These are phyloP conservation scores for Cucurbita maxima DNA, from an alignment of 306 rosid species.

Conservation along the genomic window DNA sequence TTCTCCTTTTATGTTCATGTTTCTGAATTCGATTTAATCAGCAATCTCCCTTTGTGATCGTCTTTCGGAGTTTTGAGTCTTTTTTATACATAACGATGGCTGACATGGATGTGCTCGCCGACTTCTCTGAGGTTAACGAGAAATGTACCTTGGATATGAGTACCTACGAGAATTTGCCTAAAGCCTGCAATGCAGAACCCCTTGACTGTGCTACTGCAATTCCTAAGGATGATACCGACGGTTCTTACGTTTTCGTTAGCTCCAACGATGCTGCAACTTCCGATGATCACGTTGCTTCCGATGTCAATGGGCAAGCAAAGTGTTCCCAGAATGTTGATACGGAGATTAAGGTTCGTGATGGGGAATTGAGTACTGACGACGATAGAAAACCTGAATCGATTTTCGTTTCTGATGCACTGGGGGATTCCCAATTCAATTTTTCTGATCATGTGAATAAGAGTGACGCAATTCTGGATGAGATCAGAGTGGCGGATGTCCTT, in stretches of 20 bases:
- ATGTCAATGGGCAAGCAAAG: conserved; percentile 15
- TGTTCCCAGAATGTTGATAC: background rate
- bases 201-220: conserved; percentile 5
- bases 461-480: background rate
- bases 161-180: conserved; percentile 20
- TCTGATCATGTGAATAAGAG: background rate
- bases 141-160: conserved; percentile 5
- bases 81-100: conserved; percentile 28
- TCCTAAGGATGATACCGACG: conserved; percentile 21
- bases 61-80: background rate
- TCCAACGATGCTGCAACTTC: conserved; percentile 12
- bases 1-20: background rate
- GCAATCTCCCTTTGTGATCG: conserved; percentile 5
- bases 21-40: background rate
- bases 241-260: conserved; percentile 23
- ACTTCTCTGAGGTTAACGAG: conserved; percentile 26
- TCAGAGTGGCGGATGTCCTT: background rate
- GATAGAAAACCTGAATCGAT: background rate
- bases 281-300: conserved; percentile 17
- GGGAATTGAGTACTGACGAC: background rate
- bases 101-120: conserved; percentile 32
- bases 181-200: background rate
- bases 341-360: background rate
- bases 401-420: background rate
- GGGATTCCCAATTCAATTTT: background rate